Evolutionary conservation across 169 alveolate genomes (phyloP).

Genomic region (Cryptosporidium bovis): DNA sequence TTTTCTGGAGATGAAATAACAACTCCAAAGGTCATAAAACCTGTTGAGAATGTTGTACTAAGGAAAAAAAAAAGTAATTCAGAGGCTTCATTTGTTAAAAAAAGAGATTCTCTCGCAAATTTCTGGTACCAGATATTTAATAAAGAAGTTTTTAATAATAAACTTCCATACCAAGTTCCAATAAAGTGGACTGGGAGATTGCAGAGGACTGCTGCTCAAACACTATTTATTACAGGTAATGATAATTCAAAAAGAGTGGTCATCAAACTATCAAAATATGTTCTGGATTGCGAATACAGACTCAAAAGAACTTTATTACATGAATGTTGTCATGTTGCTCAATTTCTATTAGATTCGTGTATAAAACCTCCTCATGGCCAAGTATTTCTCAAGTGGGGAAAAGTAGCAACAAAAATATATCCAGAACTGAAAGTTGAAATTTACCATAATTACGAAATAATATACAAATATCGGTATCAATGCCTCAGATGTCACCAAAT

Average conservation of each 20-base stretch:
- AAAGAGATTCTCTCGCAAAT: conserved; percentile 27
- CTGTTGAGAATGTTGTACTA: not conserved
- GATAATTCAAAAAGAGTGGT: conserved; percentile 32
- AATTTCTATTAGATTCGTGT: conserved; percentile 54
- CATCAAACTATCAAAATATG: conserved; percentile 59
- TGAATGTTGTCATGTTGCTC: conserved; percentile 75
- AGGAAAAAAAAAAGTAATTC: not conserved
- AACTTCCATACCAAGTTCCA: conserved; percentile 58
- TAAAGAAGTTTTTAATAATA: conserved; percentile 29
- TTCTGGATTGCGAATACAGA: conserved; percentile 66
- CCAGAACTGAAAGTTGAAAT: conserved; percentile 69
- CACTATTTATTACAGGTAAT: conserved; percentile 45
- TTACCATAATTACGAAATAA: conserved; percentile 60
- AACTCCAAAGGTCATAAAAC: not conserved
- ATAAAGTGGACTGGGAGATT: conserved; percentile 71
- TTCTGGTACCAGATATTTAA: conserved; percentile 55
- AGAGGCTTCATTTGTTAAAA: conserved; percentile 20
- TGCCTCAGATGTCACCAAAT: conserved; percentile 60
- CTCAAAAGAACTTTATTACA: conserved; percentile 50
- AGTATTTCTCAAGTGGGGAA: conserved; percentile 71
- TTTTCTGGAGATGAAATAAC: not conserved
- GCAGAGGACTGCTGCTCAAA: conserved; percentile 72
- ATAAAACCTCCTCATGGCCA: conserved; percentile 73
- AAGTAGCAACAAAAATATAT: conserved; percentile 48
- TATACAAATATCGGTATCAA: conserved; percentile 65